phyloP scores from a whole-genome alignment of 1,284 basidiomycete genomes.

The Porogramme epimiltina region DNA sequence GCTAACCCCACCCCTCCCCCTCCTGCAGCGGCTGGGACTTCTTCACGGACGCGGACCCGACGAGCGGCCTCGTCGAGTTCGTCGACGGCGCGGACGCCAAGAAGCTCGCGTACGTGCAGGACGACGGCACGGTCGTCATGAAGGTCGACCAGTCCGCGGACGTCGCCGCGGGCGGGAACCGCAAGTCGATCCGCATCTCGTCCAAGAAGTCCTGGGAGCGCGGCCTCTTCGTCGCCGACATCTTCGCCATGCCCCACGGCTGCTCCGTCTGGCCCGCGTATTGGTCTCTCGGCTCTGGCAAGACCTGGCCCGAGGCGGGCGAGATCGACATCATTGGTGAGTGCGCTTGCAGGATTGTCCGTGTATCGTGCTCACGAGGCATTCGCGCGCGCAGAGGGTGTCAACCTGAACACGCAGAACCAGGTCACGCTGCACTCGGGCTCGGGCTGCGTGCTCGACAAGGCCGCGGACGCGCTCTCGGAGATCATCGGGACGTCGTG shows the following conservation, averaged over 20 bases:
- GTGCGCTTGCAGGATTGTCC: slow-evolving; percentile 8
- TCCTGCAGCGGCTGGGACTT: slow-evolving; percentile 62
- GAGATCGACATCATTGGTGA: slow-evolving; percentile 37
- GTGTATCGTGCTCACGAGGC: background rate
- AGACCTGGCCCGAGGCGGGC: slow-evolving; percentile 72
- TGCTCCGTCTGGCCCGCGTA: slow-evolving; percentile 85
- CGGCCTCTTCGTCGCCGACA: slow-evolving; percentile 82
- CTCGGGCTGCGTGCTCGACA: slow-evolving; percentile 51
- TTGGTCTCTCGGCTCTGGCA: slow-evolving; percentile 51
- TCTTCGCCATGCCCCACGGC: slow-evolving; percentile 75
- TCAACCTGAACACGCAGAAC: slow-evolving; percentile 59
- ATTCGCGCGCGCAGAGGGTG: slow-evolving; percentile 45
- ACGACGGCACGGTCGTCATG: slow-evolving; percentile 54
- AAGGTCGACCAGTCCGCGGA: slow-evolving; percentile 61
- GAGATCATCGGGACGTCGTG: slow-evolving; percentile 46
- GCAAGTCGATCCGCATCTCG: slow-evolving; percentile 77
- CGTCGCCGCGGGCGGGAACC: slow-evolving; percentile 52
- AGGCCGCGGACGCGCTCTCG: slow-evolving; percentile 31
- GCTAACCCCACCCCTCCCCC: background rate
- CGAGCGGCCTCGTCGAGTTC: slow-evolving; percentile 33
- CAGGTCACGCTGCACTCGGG: slow-evolving; percentile 74
- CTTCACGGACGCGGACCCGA: slow-evolving; percentile 65
- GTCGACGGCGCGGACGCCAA: slow-evolving; percentile 42
- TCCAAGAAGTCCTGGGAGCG: slow-evolving; percentile 65
- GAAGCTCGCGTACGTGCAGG: slow-evolving; percentile 58